phyloP scores from a whole-genome alignment of 2,329 filamentous ascomycete genomes.

The Hawksworthiomyces lignivorus region DNA sequence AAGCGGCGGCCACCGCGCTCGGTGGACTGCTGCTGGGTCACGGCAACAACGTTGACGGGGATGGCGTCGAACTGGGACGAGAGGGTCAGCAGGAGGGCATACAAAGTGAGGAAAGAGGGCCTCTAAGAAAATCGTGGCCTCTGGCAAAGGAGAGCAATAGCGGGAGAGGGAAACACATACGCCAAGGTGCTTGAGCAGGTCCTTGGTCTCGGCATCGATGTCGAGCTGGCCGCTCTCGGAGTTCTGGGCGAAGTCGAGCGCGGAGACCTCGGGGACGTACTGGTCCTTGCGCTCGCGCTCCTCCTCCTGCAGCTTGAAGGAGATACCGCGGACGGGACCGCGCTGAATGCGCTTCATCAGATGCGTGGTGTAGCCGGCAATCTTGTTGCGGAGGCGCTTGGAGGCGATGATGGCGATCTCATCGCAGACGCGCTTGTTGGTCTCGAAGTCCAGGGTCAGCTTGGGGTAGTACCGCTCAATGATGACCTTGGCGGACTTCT shows the following conservation, averaged over 20 bases:
- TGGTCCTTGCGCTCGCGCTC: conserved; percentile 99
- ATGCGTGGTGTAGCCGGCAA: conserved; percentile 97
- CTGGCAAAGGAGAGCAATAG: no score
- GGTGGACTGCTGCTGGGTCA: conserved; percentile 77
- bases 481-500: conserved; percentile 94
- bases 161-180: conserved; percentile 62
- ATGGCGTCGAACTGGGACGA: conserved; percentile 82
- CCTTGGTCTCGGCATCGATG: conserved; percentile 96
- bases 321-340: conserved; percentile 98
- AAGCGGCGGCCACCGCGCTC: conserved; percentile 58
- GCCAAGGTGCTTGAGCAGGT: conserved; percentile 95
- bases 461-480: conserved; percentile 98
- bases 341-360: conserved; percentile 99
- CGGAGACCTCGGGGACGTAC: conserved; percentile 98
- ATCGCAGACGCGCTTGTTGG: conserved; percentile 87
- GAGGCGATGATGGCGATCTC: conserved; percentile 99
- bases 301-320: conserved; percentile 99
- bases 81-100: no score
- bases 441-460: conserved; percentile 98
- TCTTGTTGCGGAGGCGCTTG: conserved; percentile 99
- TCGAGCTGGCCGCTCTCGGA: conserved; percentile 89
- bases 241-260: conserved; percentile 95
- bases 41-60: conserved; percentile 89
- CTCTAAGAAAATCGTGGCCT: no score
- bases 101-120: no score